Percentiles rank a stretch among this genome's conserved stretches.
Evolutionary conservation across 192 early-diverging fungal species (phyloP).

Genomic region (Linnemannia exigua): DNA sequence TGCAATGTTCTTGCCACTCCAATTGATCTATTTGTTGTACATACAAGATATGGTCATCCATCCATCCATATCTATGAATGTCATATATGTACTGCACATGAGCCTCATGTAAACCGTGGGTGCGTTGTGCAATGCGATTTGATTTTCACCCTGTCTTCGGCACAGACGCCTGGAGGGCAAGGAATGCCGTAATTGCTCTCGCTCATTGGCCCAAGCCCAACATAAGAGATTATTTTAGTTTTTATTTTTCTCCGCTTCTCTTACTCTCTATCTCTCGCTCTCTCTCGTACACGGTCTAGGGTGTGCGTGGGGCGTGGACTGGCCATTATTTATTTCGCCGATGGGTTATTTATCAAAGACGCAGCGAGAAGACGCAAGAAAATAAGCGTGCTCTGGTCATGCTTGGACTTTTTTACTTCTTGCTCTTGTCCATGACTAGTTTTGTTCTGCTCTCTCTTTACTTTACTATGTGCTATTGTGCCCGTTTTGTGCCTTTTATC

Average conservation of each 20-base stretch:
- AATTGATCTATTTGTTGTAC: background rate
- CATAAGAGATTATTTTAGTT: too few relatives aligned
- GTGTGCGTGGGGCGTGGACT: background rate
- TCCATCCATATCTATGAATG: background rate
- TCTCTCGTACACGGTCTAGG: too few relatives aligned
- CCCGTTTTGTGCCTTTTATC: background rate
- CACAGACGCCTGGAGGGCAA: background rate
- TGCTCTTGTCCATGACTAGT: background rate
- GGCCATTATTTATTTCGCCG: background rate
- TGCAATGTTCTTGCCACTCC: background rate
- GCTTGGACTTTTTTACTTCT: background rate
- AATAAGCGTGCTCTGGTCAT: background rate
- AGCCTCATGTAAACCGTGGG: background rate
- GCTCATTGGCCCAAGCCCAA: conserved; percentile 5
- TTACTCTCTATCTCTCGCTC: too few relatives aligned
- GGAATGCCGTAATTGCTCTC: background rate
- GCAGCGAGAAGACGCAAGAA: background rate
- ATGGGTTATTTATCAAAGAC: background rate
- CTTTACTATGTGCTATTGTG: background rate
- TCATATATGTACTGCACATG: background rate
- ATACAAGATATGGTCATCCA: too few relatives aligned
- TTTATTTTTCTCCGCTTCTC: background rate
- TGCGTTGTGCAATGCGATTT: conserved; percentile 16
- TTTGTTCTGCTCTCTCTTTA: background rate
- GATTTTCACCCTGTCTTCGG: background rate